These are phyloP conservation scores for Trichosporon sp. DNA, from an alignment of 1,284 basidiomycete genomes.

Conservation along the genomic window DNA sequence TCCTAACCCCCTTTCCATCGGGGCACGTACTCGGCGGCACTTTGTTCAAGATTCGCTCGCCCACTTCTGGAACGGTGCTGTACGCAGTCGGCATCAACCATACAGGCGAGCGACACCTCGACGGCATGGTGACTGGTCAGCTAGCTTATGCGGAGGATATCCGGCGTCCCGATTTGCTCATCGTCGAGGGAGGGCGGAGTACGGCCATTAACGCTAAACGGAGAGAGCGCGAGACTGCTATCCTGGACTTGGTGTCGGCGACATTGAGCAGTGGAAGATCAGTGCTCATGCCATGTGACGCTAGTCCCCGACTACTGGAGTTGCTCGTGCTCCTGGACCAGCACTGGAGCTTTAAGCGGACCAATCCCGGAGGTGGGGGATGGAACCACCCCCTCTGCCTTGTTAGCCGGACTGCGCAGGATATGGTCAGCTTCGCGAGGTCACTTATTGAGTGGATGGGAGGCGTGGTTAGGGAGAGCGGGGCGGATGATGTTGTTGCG, in stretches of 20 bases:
- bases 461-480: slow-evolving; percentile 82
- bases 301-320: slow-evolving; percentile 87
- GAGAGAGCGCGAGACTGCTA: slow-evolving; percentile 82
- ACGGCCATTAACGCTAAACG: slow-evolving; percentile 75
- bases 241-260: slow-evolving; percentile 81
- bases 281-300: slow-evolving; percentile 85
- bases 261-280: slow-evolving; percentile 73
- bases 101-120: slow-evolving; percentile 90
- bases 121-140: slow-evolving; percentile 69
- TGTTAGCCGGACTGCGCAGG: slow-evolving; percentile 79
- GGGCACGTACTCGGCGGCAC: slow-evolving; percentile 95
- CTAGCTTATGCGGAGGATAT: slow-evolving; percentile 60
- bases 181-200: slow-evolving; percentile 85
- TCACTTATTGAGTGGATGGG: slow-evolving; percentile 99
- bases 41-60: slow-evolving; percentile 96
- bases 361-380: too few species aligned
- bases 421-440: slow-evolving; percentile 89
- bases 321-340: slow-evolving; percentile 92
- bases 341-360: slow-evolving; percentile 82
- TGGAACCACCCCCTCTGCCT: slow-evolving; percentile 74
- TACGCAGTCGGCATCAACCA: slow-evolving; percentile 97
- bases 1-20: slow-evolving; percentile 91
- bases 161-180: slow-evolving; percentile 81
- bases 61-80: slow-evolving; percentile 88
- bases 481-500: slow-evolving; percentile 64